Percentiles rank a stretch among this genome's conserved stretches.
Conservation (phyloP, 192 early-diverging fungal species). For the Funneliformis geosporum region DNA sequence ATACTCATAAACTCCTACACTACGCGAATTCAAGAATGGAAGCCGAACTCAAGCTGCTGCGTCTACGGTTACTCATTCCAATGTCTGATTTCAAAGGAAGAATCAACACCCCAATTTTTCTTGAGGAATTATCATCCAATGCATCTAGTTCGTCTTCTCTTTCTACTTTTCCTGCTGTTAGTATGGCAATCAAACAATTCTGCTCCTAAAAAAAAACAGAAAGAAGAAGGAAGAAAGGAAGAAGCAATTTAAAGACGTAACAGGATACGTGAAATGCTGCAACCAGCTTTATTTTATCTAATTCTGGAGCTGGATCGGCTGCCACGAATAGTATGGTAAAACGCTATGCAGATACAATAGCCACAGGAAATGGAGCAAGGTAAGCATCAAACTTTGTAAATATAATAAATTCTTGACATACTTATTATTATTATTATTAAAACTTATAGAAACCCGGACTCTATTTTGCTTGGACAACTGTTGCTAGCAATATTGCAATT, state of each 20-base stretch:
- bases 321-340: slow-evolving; percentile 36
- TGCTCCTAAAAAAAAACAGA: slow-evolving; percentile 58
- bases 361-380: slow-evolving; percentile 33
- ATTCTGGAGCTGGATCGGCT: slow-evolving; percentile 30
- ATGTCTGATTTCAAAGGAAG: slow-evolving; percentile 6
- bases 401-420: background rate
- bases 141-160: slow-evolving; percentile 30
- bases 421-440: slow-evolving; percentile 1
- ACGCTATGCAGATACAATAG: slow-evolving; percentile 46
- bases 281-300: slow-evolving; percentile 29
- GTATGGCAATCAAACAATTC: slow-evolving; percentile 39
- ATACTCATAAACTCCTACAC: slow-evolving; percentile 44
- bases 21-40: slow-evolving; percentile 66
- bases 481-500: slow-evolving; percentile 27
- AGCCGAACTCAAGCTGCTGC: slow-evolving; percentile 40
- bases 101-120: slow-evolving; percentile 34
- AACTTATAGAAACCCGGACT: slow-evolving; percentile 14
- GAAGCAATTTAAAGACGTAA: slow-evolving; percentile 49
- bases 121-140: slow-evolving; percentile 41
- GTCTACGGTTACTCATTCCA: slow-evolving; percentile 29
- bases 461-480: slow-evolving; percentile 42
- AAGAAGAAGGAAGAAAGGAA: slow-evolving; percentile 59
- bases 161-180: slow-evolving; percentile 24
- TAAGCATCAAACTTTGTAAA: background rate
- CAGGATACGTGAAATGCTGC: slow-evolving; percentile 40